These are phyloP conservation scores for Pseudognaphalium luteoalbum DNA, from an alignment of 129 eudicot species.

Conservation along the genomic window DNA sequence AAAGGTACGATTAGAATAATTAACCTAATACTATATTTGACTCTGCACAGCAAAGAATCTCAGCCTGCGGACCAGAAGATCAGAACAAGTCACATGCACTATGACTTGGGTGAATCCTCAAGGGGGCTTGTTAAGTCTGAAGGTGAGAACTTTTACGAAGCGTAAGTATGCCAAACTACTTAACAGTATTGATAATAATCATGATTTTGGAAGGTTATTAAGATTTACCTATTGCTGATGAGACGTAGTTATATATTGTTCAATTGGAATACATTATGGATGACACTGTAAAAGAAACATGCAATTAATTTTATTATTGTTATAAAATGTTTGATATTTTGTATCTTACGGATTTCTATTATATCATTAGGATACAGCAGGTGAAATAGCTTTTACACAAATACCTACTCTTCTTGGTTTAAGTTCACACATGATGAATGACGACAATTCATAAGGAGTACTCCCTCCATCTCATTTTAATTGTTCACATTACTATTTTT, in stretches of 20 bases:
- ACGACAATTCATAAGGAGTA: too few relatives aligned
- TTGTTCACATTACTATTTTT: too few relatives aligned
- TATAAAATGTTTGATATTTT: not conserved
- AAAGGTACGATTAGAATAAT: too few relatives aligned
- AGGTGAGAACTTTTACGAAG: not conserved
- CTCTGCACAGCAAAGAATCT: not conserved
- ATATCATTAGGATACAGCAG: not conserved
- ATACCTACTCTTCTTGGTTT: not conserved
- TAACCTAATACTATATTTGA: not conserved
- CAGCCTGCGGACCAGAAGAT: not conserved
- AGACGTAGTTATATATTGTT: constrained; percentile 27
- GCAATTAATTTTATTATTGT: constrained; percentile 12
- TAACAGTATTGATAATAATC: constrained; percentile 8
- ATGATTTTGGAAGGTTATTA: not conserved
- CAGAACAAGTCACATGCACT: not conserved
- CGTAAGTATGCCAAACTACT: not conserved
- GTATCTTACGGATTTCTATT: not conserved
- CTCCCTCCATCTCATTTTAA: too few relatives aligned
- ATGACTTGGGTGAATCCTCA: not conserved
- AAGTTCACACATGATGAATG: too few relatives aligned
- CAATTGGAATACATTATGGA: constrained; percentile 53
- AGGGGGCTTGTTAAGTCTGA: not conserved
- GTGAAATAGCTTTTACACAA: not conserved
- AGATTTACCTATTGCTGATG: constrained; percentile 43
- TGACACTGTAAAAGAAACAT: constrained; percentile 52